Percentiles rank a stretch among this genome's conserved stretches.
phyloP scores from a whole-genome alignment of 2,329 filamentous ascomycete species.

The Coleophoma cylindrospora region DNA sequence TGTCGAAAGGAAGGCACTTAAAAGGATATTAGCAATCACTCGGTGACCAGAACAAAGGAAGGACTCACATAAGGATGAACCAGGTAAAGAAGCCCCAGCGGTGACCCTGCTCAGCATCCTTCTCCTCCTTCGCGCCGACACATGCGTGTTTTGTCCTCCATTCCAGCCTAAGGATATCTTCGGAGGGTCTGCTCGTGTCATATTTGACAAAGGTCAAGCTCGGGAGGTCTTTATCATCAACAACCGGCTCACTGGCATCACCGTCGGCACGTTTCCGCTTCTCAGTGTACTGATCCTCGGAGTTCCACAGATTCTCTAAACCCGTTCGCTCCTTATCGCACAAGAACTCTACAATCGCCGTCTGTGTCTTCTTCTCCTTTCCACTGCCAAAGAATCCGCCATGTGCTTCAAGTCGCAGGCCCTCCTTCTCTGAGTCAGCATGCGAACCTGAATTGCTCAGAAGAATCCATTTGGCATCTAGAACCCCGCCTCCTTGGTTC shows the following conservation, averaged over 20 bases:
- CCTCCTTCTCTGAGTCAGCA: conserved; percentile 63
- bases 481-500: conserved; percentile 47
- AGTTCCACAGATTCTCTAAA: conserved; percentile 62
- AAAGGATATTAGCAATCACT: conserved; percentile 5
- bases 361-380: conserved; percentile 51
- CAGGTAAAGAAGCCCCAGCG: conserved; percentile 97
- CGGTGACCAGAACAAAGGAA: not conserved
- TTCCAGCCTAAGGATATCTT: conserved; percentile 65
- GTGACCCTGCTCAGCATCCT: conserved; percentile 34
- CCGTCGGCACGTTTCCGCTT: conserved; percentile 26
- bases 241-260: conserved; percentile 25
- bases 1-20: conserved; percentile 77
- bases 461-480: conserved; percentile 63
- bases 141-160: conserved; percentile 91
- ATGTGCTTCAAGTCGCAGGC: conserved; percentile 63
- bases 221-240: conserved; percentile 32
- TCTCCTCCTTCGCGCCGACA: conserved; percentile 47
- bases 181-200: conserved; percentile 43
- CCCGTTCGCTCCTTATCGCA: conserved; percentile 72
- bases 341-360: conserved; percentile 77
- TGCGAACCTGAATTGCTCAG: conserved; percentile 61
- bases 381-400: conserved; percentile 49
- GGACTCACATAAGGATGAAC: conserved; percentile 83
- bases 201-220: conserved; percentile 78
- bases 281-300: conserved; percentile 48